Evolutionary conservation across 2,329 filamentous ascomycete genomes (phyloP), one percentile per base, ranked within the genome.

Genomic region (Arachnopeziza araneosa): DNA sequence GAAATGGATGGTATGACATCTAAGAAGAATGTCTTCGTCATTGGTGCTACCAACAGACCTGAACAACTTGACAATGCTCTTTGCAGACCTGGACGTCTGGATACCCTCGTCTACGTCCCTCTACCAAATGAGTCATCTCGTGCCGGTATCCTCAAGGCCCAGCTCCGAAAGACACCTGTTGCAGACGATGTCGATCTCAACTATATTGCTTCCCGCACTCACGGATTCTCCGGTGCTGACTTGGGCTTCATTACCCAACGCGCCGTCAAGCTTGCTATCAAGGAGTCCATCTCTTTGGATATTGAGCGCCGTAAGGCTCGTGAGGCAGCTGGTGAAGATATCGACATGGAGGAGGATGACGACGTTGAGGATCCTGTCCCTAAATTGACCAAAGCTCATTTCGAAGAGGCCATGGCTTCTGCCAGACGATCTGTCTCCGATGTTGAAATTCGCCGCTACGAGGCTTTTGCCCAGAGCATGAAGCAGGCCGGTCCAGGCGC

Each of bases 1-100:
- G 91, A 98, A 85, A 97, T 98, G 93, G 93, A 98, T 69, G 93
- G 93, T 71, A 98, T 98, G 93, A 98, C 93, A 52, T 97, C 93
- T 49, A 99, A 99, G 90, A 99, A 99, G 90, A 99, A 99, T 76
- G 95, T 99, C 66, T 99, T 99, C 79, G 95, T 99, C 67, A 99
- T 99, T 71, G 95, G 95, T 76, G 95, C 95, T 52, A 99, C 95
- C 77, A 99, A 99, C 83, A 86, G 95, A 81, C 95, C 95, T 51
- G 95, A 99, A 81, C 95, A 98, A 81, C 90, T 99, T 62, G 95
- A 99, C 77, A 95, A 95, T 75, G 95, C 95, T 69, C 85, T 99
- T 70, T 97, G 93, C 85, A 93, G 95, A 84, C 95, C 95, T 60
- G 95, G 95, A 69, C 95, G 95, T 92, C 89, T 99, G 54, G 95